phyloP scores from a whole-genome alignment of 1,139 yeast species.

The Hyphopichia buzzinii region DNA sequence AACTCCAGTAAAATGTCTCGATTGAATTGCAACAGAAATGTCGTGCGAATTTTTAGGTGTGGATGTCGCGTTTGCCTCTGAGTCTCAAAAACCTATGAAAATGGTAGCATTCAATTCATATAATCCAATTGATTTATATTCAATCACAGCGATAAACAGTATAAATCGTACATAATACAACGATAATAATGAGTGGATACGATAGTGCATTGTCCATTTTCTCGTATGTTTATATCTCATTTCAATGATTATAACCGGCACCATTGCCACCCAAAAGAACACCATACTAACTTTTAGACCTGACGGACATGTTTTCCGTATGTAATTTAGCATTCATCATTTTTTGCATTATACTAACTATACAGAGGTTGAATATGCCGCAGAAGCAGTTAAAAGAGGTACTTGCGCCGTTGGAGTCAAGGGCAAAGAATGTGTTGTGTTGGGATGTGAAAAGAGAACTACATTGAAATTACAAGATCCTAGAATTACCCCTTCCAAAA shows the following conservation, averaged over 20 bases:
- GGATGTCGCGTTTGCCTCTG: no score
- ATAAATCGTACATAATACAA: no score
- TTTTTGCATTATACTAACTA: no score
- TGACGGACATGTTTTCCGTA: constrained; percentile 97
- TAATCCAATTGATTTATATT: no score
- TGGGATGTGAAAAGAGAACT: constrained; percentile 96
- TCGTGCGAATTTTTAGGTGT: no score
- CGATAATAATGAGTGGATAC: constrained; percentile 95
- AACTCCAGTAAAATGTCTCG: no score
- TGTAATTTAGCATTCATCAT: constrained; percentile 24
- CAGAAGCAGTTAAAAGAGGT: constrained; percentile 97
- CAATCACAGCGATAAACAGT: no score
- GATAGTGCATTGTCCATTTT: constrained; percentile 98
- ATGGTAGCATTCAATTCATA: no score
- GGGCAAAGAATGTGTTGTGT: constrained; percentile 82
- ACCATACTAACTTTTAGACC: constrained; percentile 62
- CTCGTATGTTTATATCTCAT: constrained; percentile 56
- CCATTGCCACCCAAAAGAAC: no score
- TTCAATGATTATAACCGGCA: neutral
- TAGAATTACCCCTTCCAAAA: constrained; percentile 91
- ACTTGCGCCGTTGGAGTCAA: constrained; percentile 97
- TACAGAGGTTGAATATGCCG: constrained; percentile 89
- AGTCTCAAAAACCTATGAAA: no score
- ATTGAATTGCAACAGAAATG: no score
- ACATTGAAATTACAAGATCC: constrained; percentile 95